Base-by-base conservation (phyloP, 768 basidiomycete genomes). In the Termitomyces sp. region DNA sequence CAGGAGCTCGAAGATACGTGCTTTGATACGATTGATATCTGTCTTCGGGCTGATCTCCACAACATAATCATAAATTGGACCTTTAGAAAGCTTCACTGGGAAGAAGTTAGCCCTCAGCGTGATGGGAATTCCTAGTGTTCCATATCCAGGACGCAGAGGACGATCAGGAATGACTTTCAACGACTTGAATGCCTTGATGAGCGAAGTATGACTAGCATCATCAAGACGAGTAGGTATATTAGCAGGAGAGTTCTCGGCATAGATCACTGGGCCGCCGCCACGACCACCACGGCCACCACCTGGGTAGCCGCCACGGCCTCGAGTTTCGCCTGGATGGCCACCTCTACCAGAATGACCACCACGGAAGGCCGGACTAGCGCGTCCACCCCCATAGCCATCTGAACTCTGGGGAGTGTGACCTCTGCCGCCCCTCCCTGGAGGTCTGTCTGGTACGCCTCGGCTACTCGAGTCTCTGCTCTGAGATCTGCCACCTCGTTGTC, bases 91-190 rank as follows among this genome's bases (percentile, higher is more conserved):
- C 33, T 66, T 74, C 11, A 87, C 62, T 0, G 82, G 63, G 66
- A 86, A 86, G 69, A 86, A 86, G 64, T 87, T 88, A 21, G 85
- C 75, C 1, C 87, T 76, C 15, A 87, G 67, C 0, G 67, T 77
- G 60, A 83, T 75, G 0, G 73, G 60, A 9, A 52, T 72, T 26
- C 85, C 85, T 3, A 68, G 58, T 0, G 76, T 82, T 9, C 85
- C 84, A 58, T 71, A 87, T 0, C 81, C 82, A 1, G 84, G 82
- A 19, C 84, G 76, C 7, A 81, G 68, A 10, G 84, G 84, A 8
- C 72, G 71, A 30, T 70, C 71, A 4, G 71, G 68, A 2, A 65
- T 61, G 33, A 68, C 48, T 28, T 67, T 65, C 26, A 75, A 59
- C 0, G 68, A 64, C 46, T 71, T 71, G 67, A 76, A 78, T 1